These are phyloP conservation scores for Oryza brachyantha DNA, from an alignment of 176 grass and related monocot genomes.

Conservation along the genomic window DNA sequence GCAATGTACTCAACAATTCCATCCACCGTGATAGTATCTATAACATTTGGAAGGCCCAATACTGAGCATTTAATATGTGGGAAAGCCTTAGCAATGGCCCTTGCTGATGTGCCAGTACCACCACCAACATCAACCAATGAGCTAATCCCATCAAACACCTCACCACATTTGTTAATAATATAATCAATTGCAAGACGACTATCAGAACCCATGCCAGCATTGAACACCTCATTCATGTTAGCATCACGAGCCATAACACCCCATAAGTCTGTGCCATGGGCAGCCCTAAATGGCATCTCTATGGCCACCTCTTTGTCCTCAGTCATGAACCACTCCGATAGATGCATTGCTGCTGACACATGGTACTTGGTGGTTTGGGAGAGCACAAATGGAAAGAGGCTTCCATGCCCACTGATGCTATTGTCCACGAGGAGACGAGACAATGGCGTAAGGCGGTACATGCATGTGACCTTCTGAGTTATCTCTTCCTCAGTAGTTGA, in stretches of 20 bases:
- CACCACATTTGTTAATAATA: neutral
- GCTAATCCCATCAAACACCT: constrained; percentile 31
- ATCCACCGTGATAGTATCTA: neutral
- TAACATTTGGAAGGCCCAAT: constrained; percentile 46
- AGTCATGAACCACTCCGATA: constrained; percentile 35
- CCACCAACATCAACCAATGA: constrained; percentile 52
- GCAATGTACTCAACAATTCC: constrained; percentile 22
- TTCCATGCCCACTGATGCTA: neutral
- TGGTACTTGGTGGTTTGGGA: neutral
- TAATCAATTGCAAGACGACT: neutral
- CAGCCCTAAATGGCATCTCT: neutral
- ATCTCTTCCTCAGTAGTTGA: neutral
- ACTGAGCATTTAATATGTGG: constrained; percentile 40
- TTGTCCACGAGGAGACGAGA: constrained; percentile 22
- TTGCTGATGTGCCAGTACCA: constrained; percentile 20
- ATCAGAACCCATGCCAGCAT: constrained; percentile 18
- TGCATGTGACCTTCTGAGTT: neutral
- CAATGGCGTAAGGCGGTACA: constrained; percentile 38
- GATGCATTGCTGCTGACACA: neutral
- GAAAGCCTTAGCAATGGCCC: constrained; percentile 34
- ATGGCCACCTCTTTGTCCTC: neutral
- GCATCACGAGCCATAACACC: neutral
- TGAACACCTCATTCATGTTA: constrained; percentile 27
- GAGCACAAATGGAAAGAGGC: constrained; percentile 13
- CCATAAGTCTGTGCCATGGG: constrained; percentile 17